Evolutionary conservation across 192 early-diverging fungal genomes (phyloP).

Genomic region (Tieghemiomyces parasiticus): DNA sequence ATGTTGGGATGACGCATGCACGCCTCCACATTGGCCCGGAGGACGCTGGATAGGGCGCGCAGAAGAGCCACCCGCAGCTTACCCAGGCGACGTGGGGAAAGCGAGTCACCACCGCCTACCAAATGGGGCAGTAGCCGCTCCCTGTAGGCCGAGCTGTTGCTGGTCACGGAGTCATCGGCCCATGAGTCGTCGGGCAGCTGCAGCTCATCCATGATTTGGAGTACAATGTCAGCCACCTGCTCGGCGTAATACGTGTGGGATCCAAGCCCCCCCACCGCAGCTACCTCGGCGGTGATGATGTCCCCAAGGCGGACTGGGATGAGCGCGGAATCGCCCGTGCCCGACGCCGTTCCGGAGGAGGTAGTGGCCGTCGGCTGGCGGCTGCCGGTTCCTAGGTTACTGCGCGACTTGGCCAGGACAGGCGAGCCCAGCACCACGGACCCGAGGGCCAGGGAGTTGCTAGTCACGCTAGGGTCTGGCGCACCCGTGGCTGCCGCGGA

Average conservation of each 20-base stretch:
- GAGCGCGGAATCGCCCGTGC: background rate
- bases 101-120: background rate
- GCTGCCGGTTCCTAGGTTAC: background rate
- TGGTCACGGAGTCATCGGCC: background rate
- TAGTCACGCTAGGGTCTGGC: too few relatives aligned
- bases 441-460: background rate
- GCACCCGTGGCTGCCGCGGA: too few relatives aligned
- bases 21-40: background rate
- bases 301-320: slow-evolving; percentile 1
- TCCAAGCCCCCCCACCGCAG: slow-evolving; percentile 5
- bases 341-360: background rate
- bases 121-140: background rate
- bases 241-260: slow-evolving; percentile 9
- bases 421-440: slow-evolving; percentile 6
- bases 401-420: slow-evolving; percentile 2
- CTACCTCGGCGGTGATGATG: background rate
- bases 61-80: slow-evolving; percentile 6
- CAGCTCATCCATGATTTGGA: slow-evolving; percentile 5
- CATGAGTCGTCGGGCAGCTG: background rate
- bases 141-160: background rate
- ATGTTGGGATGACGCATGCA: background rate
- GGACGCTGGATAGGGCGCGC: background rate
- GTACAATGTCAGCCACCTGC: slow-evolving; percentile 1
- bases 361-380: background rate
- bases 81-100: background rate